Base-by-base conservation (phyloP, 108 stramenopile genomes). In the Cyclotella atomus region DNA sequence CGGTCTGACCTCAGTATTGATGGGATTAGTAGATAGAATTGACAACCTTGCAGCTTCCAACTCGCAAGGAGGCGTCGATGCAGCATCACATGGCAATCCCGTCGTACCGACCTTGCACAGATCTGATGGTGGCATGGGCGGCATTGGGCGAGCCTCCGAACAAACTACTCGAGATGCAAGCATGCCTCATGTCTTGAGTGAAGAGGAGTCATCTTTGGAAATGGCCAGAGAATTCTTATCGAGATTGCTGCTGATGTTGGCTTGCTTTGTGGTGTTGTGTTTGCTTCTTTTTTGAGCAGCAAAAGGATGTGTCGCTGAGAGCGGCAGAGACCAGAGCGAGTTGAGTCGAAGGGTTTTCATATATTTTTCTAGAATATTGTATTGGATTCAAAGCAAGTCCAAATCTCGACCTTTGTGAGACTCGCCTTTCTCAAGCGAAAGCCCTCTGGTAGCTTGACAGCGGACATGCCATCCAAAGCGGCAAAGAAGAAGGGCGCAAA, bases 181-280 rank as follows among this genome's bases (percentile, higher is more conserved):
- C 14, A 20, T 29, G 24, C 21, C 7, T 23, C 15, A 28, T 41
- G 24, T 28, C 1, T 55, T 70, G 41, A 53, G 47, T 14, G 73
- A 63, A 35, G 80, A 81, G 47, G 80, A 81, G 4, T 70, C 73
- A 2, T 81, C 80, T 0, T 32, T 81, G 63, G 70, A 73, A 33
- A 63, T 70, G 66, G 79, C 81, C 19, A 72, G 71, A 62, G 81
- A 82, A 41, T 82, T 82, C 36, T 73, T 82, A 38, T 82, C 81
- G 33, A 44, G 81, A 45, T 73, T 82, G 71, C 46, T 81, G 35
- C 47, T 82, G 23, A 77, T 82, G 75, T 63, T 82, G 56, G 81
- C 75, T 35, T 76, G 81, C 44, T 82, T 81, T 67, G 80, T 81
- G 1, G 49, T 81, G 9, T 81, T 81, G 63, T 81, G 80, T 49